Conservation (phyloP, 768 basidiomycete genomes). For the Neoboletus magnificus region DNA sequence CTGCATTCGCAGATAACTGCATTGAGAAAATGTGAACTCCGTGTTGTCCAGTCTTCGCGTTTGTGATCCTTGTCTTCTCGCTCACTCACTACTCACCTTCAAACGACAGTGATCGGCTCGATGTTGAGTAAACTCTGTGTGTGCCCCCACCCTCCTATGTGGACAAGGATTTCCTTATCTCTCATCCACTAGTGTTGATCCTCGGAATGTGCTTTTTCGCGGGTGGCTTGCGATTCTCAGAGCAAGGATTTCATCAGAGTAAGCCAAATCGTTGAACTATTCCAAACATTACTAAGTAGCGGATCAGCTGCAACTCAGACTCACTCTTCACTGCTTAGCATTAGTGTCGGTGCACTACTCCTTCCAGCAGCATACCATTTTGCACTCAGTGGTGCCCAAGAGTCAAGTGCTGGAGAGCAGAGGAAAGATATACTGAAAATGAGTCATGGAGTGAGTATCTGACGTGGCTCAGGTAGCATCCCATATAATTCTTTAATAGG, state of each 20-base stretch:
- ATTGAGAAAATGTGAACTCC: constrained; percentile 75
- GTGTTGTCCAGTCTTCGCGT: constrained; percentile 80
- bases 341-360: constrained; percentile 78
- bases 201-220: constrained; percentile 92
- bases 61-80: constrained; percentile 22
- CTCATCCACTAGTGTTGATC: constrained; percentile 54
- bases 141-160: constrained; percentile 20
- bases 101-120: constrained; percentile 65
- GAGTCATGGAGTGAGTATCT: constrained; percentile 47
- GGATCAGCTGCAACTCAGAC: constrained; percentile 56
- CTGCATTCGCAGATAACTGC: constrained; percentile 55
- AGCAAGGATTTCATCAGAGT: constrained; percentile 78
- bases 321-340: constrained; percentile 70
- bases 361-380: constrained; percentile 81
- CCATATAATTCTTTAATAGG: constrained; percentile 27
- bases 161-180: constrained; percentile 2
- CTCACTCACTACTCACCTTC: constrained; percentile 5
- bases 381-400: constrained; percentile 32
- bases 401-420: constrained; percentile 31
- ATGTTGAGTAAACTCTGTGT: constrained; percentile 75
- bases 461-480: not conserved
- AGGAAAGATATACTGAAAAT: constrained; percentile 42
- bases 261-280: constrained; percentile 26
- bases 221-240: constrained; percentile 72
- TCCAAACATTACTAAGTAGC: constrained; percentile 1